Evolutionary conservation across 352 stramenopile species (phyloP).

Genomic region (Pythium periplocum): DNA sequence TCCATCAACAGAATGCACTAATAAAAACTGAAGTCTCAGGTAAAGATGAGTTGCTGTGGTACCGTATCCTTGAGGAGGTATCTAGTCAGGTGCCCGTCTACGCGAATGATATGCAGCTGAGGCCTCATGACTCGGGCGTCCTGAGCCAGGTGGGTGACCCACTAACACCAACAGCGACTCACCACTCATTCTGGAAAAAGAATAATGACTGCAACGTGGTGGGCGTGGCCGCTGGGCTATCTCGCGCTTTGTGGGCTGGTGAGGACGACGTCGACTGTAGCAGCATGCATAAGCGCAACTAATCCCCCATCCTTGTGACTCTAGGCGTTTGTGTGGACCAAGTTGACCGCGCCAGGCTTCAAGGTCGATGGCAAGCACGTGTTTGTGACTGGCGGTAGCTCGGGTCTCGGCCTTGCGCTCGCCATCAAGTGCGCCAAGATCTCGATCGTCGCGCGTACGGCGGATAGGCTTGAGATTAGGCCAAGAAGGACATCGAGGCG

Average conservation of each 20-base stretch:
- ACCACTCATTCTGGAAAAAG: too few species aligned
- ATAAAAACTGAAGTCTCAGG: too few species aligned
- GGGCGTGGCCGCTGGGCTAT: not conserved
- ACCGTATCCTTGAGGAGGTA: too few species aligned
- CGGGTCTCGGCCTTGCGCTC: constrained; percentile 46
- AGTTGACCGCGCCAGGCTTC: constrained; percentile 38
- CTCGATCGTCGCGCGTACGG: constrained; percentile 39
- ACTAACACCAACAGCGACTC: too few species aligned
- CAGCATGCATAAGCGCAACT: not conserved
- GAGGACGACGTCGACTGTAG: constrained; percentile 5
- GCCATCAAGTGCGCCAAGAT: constrained; percentile 60
- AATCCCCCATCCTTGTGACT: not conserved
- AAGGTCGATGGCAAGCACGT: constrained; percentile 48
- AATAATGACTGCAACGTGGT: too few species aligned
- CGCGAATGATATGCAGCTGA: too few species aligned
- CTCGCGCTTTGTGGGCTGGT: constrained; percentile 47
- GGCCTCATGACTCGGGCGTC: too few species aligned
- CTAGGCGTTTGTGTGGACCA: constrained; percentile 52
- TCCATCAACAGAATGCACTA: too few species aligned
- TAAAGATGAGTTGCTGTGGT: too few species aligned
- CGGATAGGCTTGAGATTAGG: constrained; percentile 24
- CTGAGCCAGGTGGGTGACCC: too few species aligned
- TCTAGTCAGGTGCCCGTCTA: too few species aligned
- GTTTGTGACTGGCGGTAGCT: constrained; percentile 40
- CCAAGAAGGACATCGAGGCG: constrained; percentile 29